Conservation (phyloP, 2,329 filamentous ascomycete genomes). For the Fusarium sp. region DNA sequence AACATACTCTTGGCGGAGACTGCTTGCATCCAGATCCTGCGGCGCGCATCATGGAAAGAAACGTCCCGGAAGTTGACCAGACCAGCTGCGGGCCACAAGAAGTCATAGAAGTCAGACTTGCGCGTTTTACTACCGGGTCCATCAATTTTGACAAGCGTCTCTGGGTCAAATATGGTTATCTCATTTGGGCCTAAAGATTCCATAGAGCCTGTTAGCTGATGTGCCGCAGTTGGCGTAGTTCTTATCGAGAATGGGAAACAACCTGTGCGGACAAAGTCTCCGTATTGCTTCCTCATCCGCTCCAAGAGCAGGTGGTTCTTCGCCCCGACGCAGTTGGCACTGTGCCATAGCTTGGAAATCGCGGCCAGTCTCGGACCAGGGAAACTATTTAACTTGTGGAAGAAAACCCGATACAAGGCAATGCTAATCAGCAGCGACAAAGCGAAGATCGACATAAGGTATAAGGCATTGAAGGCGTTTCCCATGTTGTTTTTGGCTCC, state of each 20-base stretch:
- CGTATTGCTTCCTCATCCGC: background rate
- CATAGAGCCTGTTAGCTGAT: background rate
- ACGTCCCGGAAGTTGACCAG: background rate
- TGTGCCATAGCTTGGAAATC: background rate
- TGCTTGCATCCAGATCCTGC: background rate
- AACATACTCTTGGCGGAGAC: background rate
- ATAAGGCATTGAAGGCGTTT: background rate
- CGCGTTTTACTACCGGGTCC: background rate
- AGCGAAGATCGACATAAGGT: fast-evolving
- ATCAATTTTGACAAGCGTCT: background rate
- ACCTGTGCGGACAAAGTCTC: background rate
- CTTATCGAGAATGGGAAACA: background rate
- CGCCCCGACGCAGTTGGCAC: background rate
- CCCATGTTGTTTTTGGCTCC: fast-evolving
- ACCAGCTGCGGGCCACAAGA: background rate
- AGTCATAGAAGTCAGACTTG: background rate
- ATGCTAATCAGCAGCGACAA: background rate
- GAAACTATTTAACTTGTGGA: fast-evolving
- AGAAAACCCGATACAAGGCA: fast-evolving
- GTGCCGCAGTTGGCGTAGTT: fast-evolving
- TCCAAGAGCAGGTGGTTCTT: background rate
- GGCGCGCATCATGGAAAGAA: background rate
- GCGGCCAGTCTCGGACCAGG: background rate
- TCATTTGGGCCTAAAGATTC: background rate
- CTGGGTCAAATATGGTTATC: background rate